Evolutionary conservation across 192 early-diverging fungal genomes (phyloP), one percentile per base, ranked within the genome.

Genomic region (Pecoramyces ruminantium): DNA sequence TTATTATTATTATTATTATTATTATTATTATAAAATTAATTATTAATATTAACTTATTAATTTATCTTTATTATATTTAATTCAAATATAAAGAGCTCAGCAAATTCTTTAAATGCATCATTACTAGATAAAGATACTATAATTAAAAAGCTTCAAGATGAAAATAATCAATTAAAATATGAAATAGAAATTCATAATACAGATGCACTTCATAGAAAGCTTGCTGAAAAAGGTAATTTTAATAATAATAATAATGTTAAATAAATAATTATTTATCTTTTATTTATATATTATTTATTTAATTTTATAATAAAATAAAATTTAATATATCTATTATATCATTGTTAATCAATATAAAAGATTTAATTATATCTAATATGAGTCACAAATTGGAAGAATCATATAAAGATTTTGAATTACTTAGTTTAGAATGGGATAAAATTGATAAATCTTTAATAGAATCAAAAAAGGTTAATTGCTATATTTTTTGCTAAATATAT

Each of bases 341-440:
- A n/a, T n/a, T n/a, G n/a, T n/a, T n/a, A n/a, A n/a, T n/a, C n/a
- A n/a, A n/a, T n/a, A n/a, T n/a, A n/a, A 83, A 38, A 87, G 88
- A 89, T 34, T 81, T 80, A 15, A 28, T 77, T n/a, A 88, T 90
- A 29, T 79, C 27, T 58, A 78, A 40, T 13, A 79, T 89, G 80
- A 77, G 83, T 29, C 77, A 80, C 16, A 84, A 88, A 79, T 82
- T 90, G 27, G 78, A 82, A 58, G 83, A 87, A 58, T 78, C 87
- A 9, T 83, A 87, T 29, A 81, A 67, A 9, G 89, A 90, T 77
- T 87, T 90, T 81, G 87, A 89, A 83, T 79, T 88, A 29, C 83
- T 90, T 13, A 86, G 84, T 39, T 17, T 87, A n/a, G 89, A 90
- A 80, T 90, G 88, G 88, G 86, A 88, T 78, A 38, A 85, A 58